Evolutionary conservation across 768 basidiomycete genomes (phyloP).

Genomic region (Termitomyces sp.): DNA sequence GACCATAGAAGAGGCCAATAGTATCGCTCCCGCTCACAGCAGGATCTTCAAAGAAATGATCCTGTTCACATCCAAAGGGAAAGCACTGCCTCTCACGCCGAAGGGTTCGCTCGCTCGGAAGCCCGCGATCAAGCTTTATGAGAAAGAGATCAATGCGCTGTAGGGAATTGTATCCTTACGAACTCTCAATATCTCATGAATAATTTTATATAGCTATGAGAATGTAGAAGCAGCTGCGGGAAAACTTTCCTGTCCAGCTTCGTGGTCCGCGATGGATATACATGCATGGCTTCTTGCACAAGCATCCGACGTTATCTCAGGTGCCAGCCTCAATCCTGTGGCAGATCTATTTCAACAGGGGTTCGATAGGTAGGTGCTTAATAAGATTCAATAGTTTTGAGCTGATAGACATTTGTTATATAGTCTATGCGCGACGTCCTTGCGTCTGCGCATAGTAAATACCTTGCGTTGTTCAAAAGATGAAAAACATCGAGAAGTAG

Average conservation of each 20-base stretch:
- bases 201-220: neutral
- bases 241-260: neutral
- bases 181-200: neutral
- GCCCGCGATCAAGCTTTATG: conserved; percentile 31
- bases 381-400: neutral
- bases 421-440: neutral
- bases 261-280: neutral
- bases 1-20: conserved; percentile 37
- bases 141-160: conserved; percentile 33
- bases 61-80: conserved; percentile 30
- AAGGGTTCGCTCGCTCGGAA: conserved; percentile 42
- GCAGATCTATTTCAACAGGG: conserved; percentile 5
- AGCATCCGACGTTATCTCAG: neutral
- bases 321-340: neutral
- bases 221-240: neutral
- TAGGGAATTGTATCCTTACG: conserved; percentile 12
- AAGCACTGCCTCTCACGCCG: conserved; percentile 35
- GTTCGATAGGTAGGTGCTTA: neutral
- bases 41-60: conserved; percentile 49
- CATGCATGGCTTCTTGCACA: neutral
- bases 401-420: neutral
- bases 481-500: conserved; percentile 5
- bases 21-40: conserved; percentile 30
- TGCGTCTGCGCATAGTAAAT: neutral
- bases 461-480: neutral